Evolutionary conservation across 305 asterid genomes (phyloP), one percentile per base, ranked within the genome.

Genomic region (Plantago lanceolata): DNA sequence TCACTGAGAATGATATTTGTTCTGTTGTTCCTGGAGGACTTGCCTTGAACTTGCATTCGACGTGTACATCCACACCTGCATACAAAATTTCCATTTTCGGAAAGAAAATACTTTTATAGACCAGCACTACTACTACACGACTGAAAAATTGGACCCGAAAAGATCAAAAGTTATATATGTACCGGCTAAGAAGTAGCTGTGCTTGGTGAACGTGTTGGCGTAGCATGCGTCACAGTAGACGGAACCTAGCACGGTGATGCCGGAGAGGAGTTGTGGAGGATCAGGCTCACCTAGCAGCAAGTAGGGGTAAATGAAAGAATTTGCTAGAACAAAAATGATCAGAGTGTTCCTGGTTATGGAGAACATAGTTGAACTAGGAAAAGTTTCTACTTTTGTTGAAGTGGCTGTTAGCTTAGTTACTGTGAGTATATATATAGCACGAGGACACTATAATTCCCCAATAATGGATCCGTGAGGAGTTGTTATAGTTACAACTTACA

Each of bases 131-230:
- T 40, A 0, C 15, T 24, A 24, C 28, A 24, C 28, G 28, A 24
- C 28, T 3, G 28, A 24, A 24, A 48, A 19, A 6, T 5, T 19
- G 15, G 6, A 20, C 14, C 3, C 8, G 14, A 52, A 5, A 52
- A 52, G 14, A 52, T 50, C 3, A 19, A 1, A 29, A 2, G 18
- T 15, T 26, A 12, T n/a, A 19, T 72, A 79, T n/a, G 28, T 72
- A 79, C 89, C 89, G 68, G 81, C 76, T 68, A 83, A 67, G 80
- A 81, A 81, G 78, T 78, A 78, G 76, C 78, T 74, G 28, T 71
- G 64, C 11, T 66, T 68, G 56, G 84, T 72, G 80, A 83, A 78
- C 13, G 84, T 68, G 49, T 69, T 71, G 35, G 66, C 61, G 20
- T 48, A 48, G 68, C 83, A 79, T 24, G 68, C 74, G 59, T 77